Conservation (phyloP, 2,329 filamentous ascomycete species). For the Graphilbum sp. region DNA sequence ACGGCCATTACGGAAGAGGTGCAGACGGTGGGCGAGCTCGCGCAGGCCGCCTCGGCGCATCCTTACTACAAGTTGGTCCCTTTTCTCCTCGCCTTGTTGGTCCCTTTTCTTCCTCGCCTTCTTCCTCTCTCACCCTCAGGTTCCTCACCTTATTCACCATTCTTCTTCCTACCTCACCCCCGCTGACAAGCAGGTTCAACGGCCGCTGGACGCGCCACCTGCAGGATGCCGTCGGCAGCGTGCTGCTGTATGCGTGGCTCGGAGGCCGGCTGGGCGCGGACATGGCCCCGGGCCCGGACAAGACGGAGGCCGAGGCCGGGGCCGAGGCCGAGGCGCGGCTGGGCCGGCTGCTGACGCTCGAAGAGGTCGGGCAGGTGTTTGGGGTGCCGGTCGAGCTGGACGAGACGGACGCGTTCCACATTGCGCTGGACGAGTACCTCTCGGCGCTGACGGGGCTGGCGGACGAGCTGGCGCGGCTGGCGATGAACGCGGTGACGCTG, state of each 20-base stretch:
- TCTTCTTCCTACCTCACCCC: too few relatives aligned
- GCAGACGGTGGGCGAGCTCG: slow-evolving; percentile 52
- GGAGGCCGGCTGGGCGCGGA: too few relatives aligned
- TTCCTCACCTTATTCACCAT: too few relatives aligned
- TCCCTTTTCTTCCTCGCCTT: too few relatives aligned
- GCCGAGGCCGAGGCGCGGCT: slow-evolving; percentile 25
- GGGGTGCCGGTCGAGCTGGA: slow-evolving; percentile 46
- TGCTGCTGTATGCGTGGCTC: slow-evolving; percentile 54
- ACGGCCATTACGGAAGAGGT: slow-evolving; percentile 58
- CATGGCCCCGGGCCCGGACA: too few relatives aligned
- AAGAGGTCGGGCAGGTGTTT: slow-evolving; percentile 68
- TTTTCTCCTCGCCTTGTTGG: background rate
- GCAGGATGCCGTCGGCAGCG: slow-evolving; percentile 55
- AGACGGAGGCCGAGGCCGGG: background rate
- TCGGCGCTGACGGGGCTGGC: slow-evolving; percentile 73
- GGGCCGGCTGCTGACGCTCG: slow-evolving; percentile 65
- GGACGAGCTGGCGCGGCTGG: slow-evolving; percentile 78
- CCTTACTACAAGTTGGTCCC: slow-evolving; percentile 78
- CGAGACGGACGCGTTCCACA: slow-evolving; percentile 61
- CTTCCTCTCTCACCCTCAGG: too few relatives aligned
- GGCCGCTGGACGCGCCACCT: slow-evolving; percentile 68
- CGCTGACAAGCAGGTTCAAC: slow-evolving; percentile 44
- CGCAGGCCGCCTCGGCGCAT: slow-evolving; percentile 59
- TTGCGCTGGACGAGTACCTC: slow-evolving; percentile 95
- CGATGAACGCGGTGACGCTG: slow-evolving; percentile 85